Base-by-base conservation (phyloP, 2,329 filamentous ascomycete species). In the Diaporthe humulicola region DNA sequence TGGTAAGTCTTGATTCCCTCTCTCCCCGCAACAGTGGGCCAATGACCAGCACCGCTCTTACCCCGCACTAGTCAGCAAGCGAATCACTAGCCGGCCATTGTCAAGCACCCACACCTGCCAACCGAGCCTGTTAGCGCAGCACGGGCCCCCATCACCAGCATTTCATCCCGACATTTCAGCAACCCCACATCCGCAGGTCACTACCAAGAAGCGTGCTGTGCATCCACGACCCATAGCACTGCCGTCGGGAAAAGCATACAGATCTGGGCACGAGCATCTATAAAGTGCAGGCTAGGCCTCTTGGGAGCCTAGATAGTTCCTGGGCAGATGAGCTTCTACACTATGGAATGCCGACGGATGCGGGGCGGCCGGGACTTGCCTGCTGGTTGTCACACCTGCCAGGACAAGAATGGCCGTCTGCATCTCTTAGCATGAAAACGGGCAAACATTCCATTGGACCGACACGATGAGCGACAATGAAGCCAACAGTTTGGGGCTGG, bases 71-170 rank as follows among this genome's bases (percentile, higher is more conserved):
- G 50, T 12, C 17, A 17, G 17, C n/a, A 40, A 36, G 56, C 74
- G 71, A 75, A 73, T 75, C 74, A 73, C 38, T 64, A 52, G 61
- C 74, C 66, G 30, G 42, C 25, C 54, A 57, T 66, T 73, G 70
- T 50, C 52, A 75, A 70, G 54, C 70, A 48, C 58, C 71, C 40
- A 28, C 22, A 36, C n/a, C 28, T 42, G 30, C 38, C 66, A 38
- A 17, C 36, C 52, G 22, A 58, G 52, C 36, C n/a, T n/a, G n/a
- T n/a, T 4, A 66, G 33, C n/a, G 25, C 45, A 45, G 48, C 33
- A 50, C 61, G 17, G 45, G 25, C 45, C 45, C 22, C 30, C 30
- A 28, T 19, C 64, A 14, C 45, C 64, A 67, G 64, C 64, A 52
- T 19, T 40, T 4, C 64, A 67, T 52, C 64, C 64, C 64, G 64